These are phyloP conservation scores for Diaporthe longicolla DNA, from an alignment of 2,329 filamentous ascomycete species.

Conservation along the genomic window DNA sequence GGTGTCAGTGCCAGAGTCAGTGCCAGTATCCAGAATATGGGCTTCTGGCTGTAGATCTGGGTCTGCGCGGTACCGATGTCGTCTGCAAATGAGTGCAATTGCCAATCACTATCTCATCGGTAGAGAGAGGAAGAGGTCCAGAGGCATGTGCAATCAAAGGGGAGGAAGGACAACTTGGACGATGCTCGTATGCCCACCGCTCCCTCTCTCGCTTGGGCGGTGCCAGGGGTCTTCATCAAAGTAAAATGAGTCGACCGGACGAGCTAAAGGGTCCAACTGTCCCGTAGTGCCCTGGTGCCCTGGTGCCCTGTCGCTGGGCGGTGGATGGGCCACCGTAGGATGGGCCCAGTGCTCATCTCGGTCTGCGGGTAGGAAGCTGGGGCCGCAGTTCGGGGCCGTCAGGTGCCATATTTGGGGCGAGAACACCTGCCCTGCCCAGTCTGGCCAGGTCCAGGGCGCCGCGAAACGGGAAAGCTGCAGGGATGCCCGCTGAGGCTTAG, in stretches of 20 bases:
- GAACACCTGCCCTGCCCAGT: background rate
- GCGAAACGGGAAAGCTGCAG: constrained; percentile 21
- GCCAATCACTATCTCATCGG: constrained; percentile 30
- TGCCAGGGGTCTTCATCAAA: constrained; percentile 38
- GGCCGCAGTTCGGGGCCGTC: constrained; percentile 32
- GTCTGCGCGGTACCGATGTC: constrained; percentile 25
- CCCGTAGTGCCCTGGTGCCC: background rate
- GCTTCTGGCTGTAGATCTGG: constrained; percentile 23
- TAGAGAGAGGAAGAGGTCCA: constrained; percentile 4
- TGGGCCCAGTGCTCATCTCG: constrained; percentile 28
- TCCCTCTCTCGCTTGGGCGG: constrained; percentile 35
- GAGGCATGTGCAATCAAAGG: constrained; percentile 31
- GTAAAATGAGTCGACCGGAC: constrained; percentile 35
- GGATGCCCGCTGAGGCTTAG: constrained; percentile 28
- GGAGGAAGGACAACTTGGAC: constrained; percentile 37
- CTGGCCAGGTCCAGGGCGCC: constrained; percentile 10
- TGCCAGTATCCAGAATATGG: constrained; percentile 25
- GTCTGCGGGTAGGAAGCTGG: constrained; percentile 27
- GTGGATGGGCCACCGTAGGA: constrained; percentile 1
- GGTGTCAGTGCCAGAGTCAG: constrained; percentile 15
- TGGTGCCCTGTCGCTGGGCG: background rate
- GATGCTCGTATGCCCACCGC: constrained; percentile 36
- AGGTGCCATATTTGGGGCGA: constrained; percentile 32
- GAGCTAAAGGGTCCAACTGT: constrained; percentile 33
- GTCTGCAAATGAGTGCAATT: constrained; percentile 38